These are phyloP conservation scores for Pholiota molesta DNA, from an alignment of 768 basidiomycete genomes.

Conservation along the genomic window DNA sequence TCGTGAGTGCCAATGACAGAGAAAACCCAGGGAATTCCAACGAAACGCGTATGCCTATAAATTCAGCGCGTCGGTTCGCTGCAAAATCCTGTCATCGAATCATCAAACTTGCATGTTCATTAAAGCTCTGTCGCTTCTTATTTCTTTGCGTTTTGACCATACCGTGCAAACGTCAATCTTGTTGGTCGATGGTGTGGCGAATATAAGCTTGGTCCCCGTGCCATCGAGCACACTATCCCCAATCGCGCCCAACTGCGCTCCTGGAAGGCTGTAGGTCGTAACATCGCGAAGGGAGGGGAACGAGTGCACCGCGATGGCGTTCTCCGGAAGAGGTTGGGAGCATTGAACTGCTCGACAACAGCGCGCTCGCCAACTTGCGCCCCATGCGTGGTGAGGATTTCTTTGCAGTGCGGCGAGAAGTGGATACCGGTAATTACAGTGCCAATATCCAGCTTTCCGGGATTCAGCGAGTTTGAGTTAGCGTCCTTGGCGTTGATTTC, in stretches of 20 bases:
- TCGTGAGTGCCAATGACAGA: no score
- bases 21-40: no score
- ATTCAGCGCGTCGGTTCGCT: not conserved
- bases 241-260: constrained; percentile 49
- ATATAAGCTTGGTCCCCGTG: constrained; percentile 29
- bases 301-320: constrained; percentile 51
- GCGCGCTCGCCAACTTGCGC: constrained; percentile 16
- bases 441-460: constrained; percentile 48
- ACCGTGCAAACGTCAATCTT: constrained; percentile 33
- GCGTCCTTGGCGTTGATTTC: constrained; percentile 36
- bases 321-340: constrained; percentile 27
- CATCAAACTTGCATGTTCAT: not conserved
- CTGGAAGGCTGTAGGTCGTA: constrained; percentile 35
- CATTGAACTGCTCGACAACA: constrained; percentile 11
- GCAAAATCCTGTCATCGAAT: not conserved
- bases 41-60: no score
- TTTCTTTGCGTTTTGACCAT: constrained; percentile 32
- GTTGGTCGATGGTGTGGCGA: constrained; percentile 27
- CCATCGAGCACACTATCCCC: constrained; percentile 52
- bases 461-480: constrained; percentile 39
- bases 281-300: constrained; percentile 67
- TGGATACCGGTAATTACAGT: constrained; percentile 71
- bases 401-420: constrained; percentile 81
- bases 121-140: constrained; percentile 35
- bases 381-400: constrained; percentile 82